phyloP scores from a whole-genome alignment of 2,329 filamentous ascomycete genomes.

The Apiospora rasikravindrae region DNA sequence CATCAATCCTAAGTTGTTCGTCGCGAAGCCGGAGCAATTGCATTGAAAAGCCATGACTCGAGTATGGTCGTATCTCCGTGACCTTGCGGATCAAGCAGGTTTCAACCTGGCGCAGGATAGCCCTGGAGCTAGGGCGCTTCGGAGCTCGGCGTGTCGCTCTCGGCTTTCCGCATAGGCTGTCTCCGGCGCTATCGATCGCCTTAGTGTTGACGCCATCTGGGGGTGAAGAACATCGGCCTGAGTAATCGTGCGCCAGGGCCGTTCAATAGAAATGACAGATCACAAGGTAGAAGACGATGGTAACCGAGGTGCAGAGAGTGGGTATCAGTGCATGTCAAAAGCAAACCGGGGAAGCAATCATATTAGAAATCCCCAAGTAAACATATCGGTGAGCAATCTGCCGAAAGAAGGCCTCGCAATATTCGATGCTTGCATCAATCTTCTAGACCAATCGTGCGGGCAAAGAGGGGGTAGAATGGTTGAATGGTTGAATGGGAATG shows the following conservation, averaged over 20 bases:
- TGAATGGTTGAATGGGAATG: no score
- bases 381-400: neutral
- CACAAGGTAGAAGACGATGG: neutral
- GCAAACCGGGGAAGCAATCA: neutral
- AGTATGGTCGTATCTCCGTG: no score
- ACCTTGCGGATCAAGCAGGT: no score
- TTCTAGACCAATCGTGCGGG: neutral
- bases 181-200: neutral
- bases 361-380: neutral
- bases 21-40: no score
- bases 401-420: neutral
- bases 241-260: neutral
- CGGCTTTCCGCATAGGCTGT: neutral
- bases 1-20: no score
- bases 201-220: neutral
- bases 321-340: neutral
- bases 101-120: no score
- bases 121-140: neutral
- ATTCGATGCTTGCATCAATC: neutral
- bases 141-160: neutral
- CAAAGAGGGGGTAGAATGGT: neutral
- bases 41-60: no score
- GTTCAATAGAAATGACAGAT: neutral
- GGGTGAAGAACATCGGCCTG: neutral
- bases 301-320: neutral